Base-by-base conservation (phyloP, 164 flowering plant genomes). In the Paratinospora sagittata region DNA sequence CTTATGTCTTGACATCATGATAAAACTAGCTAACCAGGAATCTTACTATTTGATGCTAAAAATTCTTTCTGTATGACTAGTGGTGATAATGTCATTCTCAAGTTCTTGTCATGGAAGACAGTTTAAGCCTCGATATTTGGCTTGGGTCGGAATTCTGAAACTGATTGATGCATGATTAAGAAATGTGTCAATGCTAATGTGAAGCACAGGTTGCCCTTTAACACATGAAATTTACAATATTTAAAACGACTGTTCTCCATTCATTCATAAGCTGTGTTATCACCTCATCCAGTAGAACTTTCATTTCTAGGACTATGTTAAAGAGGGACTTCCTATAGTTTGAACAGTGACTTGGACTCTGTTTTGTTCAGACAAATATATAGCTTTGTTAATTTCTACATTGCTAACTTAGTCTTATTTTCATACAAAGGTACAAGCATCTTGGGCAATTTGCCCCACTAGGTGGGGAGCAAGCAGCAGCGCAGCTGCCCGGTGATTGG, bases 401-500 rank as follows among this genome's bases (percentile, higher is more conserved):
- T 30, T 63, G 19, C 37, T 27, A 11, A 17, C 19, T 34, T 17
- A 9, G 37, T 63, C n/a, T 27, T 30, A 2, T 21, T 67, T 3
- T 26, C 39, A 24, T 34, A 17, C 10, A 39, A 69, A 93, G 98
- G 87, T 94, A 93, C 79, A 84, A 73, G 77, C 97, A 94, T 85
- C 68, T 91, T 8, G 97, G 98, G 65, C 98, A 94, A 78, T 94
- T 94, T 84, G 98, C 97, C 72, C 97, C 97, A 21, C 65, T 94
- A 62, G 98, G 97, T 67, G 98, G 97, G 49, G 98, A 94, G 75
- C 92, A 93, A 78, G 84, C 98, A 47, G 98, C 97, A 26, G 95
- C 95, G 2, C 91, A 92, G 66, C 92, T 94, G 66, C 98, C 97
- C 21, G 97, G 98, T 8, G 98, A 94, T 67, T 92, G 91, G 97